Evolutionary conservation across 2,329 filamentous ascomycete genomes (phyloP).

Genomic region (Cladosporium sp.): DNA sequence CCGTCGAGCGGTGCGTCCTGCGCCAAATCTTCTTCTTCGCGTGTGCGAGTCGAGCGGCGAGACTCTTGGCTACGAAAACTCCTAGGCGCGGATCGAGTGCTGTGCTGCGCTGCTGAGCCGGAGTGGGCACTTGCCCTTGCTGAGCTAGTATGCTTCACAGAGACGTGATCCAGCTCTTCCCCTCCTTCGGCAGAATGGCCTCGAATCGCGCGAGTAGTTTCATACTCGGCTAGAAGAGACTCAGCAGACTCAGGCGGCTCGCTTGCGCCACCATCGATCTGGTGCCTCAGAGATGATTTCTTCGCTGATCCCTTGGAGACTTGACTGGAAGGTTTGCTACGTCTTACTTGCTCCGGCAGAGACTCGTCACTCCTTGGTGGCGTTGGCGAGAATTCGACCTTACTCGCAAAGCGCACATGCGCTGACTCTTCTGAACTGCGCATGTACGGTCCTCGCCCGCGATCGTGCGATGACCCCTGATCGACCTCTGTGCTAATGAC

Average conservation of each 20-base stretch:
- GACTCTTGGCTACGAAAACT: not conserved
- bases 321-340: not conserved
- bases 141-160: slow-evolving; percentile 19
- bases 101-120: not conserved
- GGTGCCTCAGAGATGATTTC: slow-evolving; percentile 8
- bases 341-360: slow-evolving; percentile 1
- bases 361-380: slow-evolving; percentile 36
- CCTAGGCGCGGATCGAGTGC: slow-evolving; percentile 1
- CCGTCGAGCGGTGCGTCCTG: slow-evolving; percentile 8
- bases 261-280: slow-evolving; percentile 15
- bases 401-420: slow-evolving; percentile 37
- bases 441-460: slow-evolving; percentile 20
- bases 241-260: slow-evolving; percentile 25
- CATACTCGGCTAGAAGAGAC: slow-evolving; percentile 29
- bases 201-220: slow-evolving; percentile 22
- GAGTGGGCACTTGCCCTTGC: not conserved
- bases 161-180: slow-evolving; percentile 19
- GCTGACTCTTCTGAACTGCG: slow-evolving; percentile 26
- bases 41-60: not conserved
- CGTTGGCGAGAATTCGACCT: slow-evolving; percentile 38
- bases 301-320: not conserved
- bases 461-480: not conserved
- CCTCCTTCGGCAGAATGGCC: slow-evolving; percentile 21
- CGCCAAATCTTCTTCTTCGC: not conserved
- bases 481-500: not conserved